These are phyloP conservation scores for Neurospora hispaniola DNA, from an alignment of 495 filamentous ascomycete genomes.

Conservation along the genomic window DNA sequence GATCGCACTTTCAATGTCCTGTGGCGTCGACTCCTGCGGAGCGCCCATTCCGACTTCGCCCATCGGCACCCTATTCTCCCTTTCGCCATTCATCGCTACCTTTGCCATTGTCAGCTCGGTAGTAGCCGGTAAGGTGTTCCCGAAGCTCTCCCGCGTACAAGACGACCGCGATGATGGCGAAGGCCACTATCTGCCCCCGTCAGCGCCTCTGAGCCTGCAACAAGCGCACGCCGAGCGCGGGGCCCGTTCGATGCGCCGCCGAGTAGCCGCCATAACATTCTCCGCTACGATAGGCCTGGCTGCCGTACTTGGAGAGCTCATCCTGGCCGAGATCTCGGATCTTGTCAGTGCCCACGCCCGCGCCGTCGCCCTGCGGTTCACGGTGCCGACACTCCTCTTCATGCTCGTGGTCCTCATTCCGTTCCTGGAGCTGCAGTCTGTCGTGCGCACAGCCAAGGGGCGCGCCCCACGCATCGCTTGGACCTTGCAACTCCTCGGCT, in stretches of 20 bases:
- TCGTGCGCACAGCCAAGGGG: conserved; percentile 44
- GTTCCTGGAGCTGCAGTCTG: conserved; percentile 56
- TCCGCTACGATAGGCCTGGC: conserved; percentile 62
- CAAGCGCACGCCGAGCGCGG: conserved; percentile 41
- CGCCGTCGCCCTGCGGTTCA: conserved; percentile 49
- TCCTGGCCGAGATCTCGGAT: conserved; percentile 72
- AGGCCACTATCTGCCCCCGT: conserved; percentile 42
- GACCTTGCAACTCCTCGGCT: conserved; percentile 45
- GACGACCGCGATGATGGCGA: conserved; percentile 31
- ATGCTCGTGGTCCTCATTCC: conserved; percentile 60
- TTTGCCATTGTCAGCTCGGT: conserved; percentile 46
- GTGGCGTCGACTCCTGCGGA: conserved; percentile 24
- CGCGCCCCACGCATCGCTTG: conserved; percentile 41
- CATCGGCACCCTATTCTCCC: conserved; percentile 22
- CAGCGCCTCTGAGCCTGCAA: conserved; percentile 37
- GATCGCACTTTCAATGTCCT: conserved; percentile 7
- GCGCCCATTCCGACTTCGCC: conserved; percentile 18
- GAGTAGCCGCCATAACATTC: conserved; percentile 53
- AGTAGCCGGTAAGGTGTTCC: conserved; percentile 52
- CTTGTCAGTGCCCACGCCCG: conserved; percentile 52
- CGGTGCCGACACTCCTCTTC: conserved; percentile 52
- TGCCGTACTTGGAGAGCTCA: conserved; percentile 60
- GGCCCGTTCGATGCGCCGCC: conserved; percentile 33
- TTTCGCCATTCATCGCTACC: conserved; percentile 46
- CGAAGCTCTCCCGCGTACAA: conserved; percentile 46